Conservation (phyloP, 306 rosid genomes). For the Medicago lupulina region DNA sequence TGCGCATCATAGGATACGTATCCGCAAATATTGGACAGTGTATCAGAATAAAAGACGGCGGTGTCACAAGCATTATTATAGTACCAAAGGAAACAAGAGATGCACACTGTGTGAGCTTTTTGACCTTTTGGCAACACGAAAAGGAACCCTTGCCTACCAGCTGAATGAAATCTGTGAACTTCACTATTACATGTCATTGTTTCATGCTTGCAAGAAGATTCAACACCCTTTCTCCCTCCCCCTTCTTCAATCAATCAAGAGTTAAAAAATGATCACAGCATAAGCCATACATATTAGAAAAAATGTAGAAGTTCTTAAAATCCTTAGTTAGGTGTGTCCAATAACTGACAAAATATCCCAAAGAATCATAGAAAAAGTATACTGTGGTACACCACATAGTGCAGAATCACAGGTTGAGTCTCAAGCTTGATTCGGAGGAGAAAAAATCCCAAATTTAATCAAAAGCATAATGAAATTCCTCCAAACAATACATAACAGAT, state of each 20-base stretch:
- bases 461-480: not conserved
- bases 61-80: no score
- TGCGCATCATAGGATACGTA: no score
- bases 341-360: not conserved
- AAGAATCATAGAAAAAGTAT: not conserved
- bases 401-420: not conserved
- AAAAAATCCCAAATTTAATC: not conserved
- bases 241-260: slow-evolving; percentile 7
- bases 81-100: no score
- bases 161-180: slow-evolving; percentile 4
- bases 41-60: not conserved
- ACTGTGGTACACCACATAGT: not conserved
- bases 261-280: no score
- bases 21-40: not conserved
- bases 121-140: slow-evolving; percentile 6
- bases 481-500: not conserved
- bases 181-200: not conserved
- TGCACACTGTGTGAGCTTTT: not conserved
- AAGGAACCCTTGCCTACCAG: not conserved
- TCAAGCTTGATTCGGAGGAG: not conserved
- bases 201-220: slow-evolving; percentile 2
- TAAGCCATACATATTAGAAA: no score
- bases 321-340: not conserved
- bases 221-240: not conserved
- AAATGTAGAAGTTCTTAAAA: not conserved